Evolutionary conservation across 2,329 filamentous ascomycete genomes (phyloP), one percentile per base, ranked within the genome.

Genomic region (Juglanconis oblonga): DNA sequence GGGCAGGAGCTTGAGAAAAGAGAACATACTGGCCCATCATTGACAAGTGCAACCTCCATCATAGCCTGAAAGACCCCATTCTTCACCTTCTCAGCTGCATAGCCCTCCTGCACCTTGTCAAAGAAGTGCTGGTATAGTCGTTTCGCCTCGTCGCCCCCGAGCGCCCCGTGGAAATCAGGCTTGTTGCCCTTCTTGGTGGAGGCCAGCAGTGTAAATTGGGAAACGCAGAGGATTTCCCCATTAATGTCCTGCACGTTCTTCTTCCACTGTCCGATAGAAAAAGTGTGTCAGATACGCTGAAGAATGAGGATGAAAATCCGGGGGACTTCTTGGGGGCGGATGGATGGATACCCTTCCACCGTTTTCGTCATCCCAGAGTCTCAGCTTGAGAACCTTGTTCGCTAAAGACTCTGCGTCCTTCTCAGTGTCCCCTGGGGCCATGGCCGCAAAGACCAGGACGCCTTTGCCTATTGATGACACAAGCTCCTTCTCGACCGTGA

Each of bases 31-130:
- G 87, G 87, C 1, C 87, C 87, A 67, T 98, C 94, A 67, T 98
- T 98, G 53, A 97, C 87, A 35, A 97, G 76, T 52, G 90, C 89
- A 61, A 99, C 94, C 70, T 98, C 89, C 95, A 99, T 99, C 93
- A 96, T 97, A 53, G 95, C 95, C 71, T 97, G 94, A 73, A 99
- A 99, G 35, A 94, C 87, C n/a, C 96, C 95, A 72, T 99, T 89
- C 72, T 97, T 92, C 61, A 99, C 93, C 64, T 82, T 87, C 8
- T 92, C 90, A 6, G 83, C 74, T 5, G 79, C 74, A 72, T 98
- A 96, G 3, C 86, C 81, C 57, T 87, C 81, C 67, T 87, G 83
- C 47, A 98, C 86, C 67, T 89, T 90, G 54, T 84, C 77, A 67
- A 93, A 86, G 77, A 99, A 98, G 70, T 88, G 81, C 58, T 93